Evolutionary conservation across 164 flowering plant species (phyloP), one percentile per base, ranked within the genome.

Genomic region (Stephania japonica): DNA sequence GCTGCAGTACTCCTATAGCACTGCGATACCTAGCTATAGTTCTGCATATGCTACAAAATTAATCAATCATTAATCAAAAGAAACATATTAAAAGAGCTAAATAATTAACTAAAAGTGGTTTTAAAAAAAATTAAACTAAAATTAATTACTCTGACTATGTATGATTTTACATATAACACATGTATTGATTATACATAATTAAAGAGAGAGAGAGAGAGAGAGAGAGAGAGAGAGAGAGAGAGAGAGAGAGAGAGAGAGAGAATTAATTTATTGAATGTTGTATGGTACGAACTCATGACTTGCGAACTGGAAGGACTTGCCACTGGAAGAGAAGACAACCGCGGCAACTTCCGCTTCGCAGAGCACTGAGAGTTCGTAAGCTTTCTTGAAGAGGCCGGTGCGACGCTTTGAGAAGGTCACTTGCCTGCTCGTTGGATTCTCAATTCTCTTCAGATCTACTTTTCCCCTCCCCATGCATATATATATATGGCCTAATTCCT

Each of bases 271-370:
- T 7, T 49, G 12, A 49, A 1, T 10, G 18, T 10, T 0, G 56
- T 5, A 56, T 18, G 63, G 25, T 64, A 74, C 74, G 25, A 23
- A 87, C 90, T 85, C 86, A 14, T 83, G 83, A 67, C 87, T 85
- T 43, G 88, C 77, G 18, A 81, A 84, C 61, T 84, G 85, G 76
- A 71, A 83, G 25, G 65, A 62, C 69, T 85, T 85, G 2, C 86
- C 90, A 3, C 85, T 49, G 63, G 88, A 69, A 32, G 90, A 84
- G 81, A 85, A 85, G 70, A 85, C 65, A 70, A 87, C 47, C 27
- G 86, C 80, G 25, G 88, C 87, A 26, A 87, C 81, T 73, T 87
- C 88, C 44, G 90, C 85, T 49, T 87, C 88, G 65, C 88, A 87
- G 63, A 87, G 84, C 19, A 87, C 72, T 2, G 88, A 85, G 1